Conservation (phyloP, 768 basidiomycete species). For the Phylloporus arenicola region DNA sequence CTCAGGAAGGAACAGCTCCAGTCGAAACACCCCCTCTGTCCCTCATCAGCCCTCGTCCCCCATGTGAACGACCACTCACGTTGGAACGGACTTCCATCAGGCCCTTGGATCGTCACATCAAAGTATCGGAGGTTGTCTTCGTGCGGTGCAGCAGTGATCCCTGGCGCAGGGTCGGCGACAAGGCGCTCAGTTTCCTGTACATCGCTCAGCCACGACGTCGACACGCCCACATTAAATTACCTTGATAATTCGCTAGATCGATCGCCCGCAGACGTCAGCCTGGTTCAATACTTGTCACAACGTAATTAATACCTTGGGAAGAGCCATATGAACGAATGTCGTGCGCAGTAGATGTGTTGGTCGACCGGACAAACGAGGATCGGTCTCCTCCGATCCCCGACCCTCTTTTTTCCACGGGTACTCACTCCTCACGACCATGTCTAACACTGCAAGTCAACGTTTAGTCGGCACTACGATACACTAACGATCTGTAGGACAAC, state of each 20-base stretch:
- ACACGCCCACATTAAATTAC: conserved; percentile 21
- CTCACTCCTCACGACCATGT: background rate
- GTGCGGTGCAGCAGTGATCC: conserved; percentile 91
- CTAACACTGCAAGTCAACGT: conserved; percentile 13
- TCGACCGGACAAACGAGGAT: conserved; percentile 8
- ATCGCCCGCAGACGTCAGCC: conserved; percentile 7
- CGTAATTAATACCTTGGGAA: conserved; percentile 31
- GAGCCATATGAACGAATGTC: conserved; percentile 23
- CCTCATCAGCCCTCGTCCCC: conserved; percentile 4
- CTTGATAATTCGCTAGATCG: conserved; percentile 49
- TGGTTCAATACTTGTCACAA: background rate
- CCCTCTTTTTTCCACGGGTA: conserved; percentile 18
- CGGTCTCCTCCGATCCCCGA: conserved; percentile 14
- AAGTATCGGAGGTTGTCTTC: conserved; percentile 98
- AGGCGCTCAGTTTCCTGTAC: conserved; percentile 93
- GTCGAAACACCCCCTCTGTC: conserved; percentile 83
- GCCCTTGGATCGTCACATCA: conserved; percentile 95
- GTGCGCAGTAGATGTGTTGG: conserved; percentile 11
- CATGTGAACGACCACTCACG: conserved; percentile 41
- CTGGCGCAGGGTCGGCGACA: conserved; percentile 93
- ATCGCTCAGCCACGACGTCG: conserved; percentile 15
- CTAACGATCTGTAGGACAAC: conserved; percentile 12
- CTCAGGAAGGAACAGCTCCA: conserved; percentile 98
- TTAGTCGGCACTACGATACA: no score
- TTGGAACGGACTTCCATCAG: conserved; percentile 88